Base-by-base conservation (phyloP, 805 yeast species). In the Spathaspora sp. region DNA sequence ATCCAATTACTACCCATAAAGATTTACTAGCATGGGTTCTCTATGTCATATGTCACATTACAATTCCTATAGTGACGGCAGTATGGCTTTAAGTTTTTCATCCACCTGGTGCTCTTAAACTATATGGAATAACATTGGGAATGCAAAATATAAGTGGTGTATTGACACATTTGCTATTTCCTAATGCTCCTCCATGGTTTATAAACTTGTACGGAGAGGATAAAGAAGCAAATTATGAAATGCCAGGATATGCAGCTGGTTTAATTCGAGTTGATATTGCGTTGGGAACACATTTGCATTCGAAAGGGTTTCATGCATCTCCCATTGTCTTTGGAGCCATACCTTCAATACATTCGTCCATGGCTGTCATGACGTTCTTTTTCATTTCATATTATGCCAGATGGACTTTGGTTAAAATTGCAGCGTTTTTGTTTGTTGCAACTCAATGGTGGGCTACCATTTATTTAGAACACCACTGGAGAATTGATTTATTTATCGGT, bases 181-280 rank as follows among this genome's bases (percentile, higher is more conserved):
- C 92, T 18, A 83, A 82, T 62, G 88, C 89, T 1, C 87, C 91
- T 0, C 92, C 91, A 2, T 83, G 89, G 87, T 86, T 83, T 63
- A 79, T 83, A 47, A 85, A 81, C 60, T 53, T 81, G 56, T 76
- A 85, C 88, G n/a, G n/a, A n/a, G n/a, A n/a, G n/a, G n/a, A n/a
- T n/a, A n/a, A n/a, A n/a, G n/a, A n/a, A n/a, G n/a, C n/a, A n/a
- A n/a, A n/a, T n/a, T n/a, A n/a, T n/a, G n/a, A n/a, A n/a, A n/a
- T n/a, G n/a, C n/a, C n/a, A 87, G 89, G 89, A 11, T 86, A 80
- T 60, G 87, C 89, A 1, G 92, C 89, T 9, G 91, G 90, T 1
- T 69, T 86, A 46, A 79, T 81, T 2, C 68, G 89, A 47, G 85
- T 82, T n/a, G 89, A 23, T 82, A 80, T 61, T 85, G 0, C 86